Percentiles rank a stretch among this genome's conserved stretches.
phyloP scores from a whole-genome alignment of 2,329 filamentous ascomycete species.

The Ciborinia camelliae region DNA sequence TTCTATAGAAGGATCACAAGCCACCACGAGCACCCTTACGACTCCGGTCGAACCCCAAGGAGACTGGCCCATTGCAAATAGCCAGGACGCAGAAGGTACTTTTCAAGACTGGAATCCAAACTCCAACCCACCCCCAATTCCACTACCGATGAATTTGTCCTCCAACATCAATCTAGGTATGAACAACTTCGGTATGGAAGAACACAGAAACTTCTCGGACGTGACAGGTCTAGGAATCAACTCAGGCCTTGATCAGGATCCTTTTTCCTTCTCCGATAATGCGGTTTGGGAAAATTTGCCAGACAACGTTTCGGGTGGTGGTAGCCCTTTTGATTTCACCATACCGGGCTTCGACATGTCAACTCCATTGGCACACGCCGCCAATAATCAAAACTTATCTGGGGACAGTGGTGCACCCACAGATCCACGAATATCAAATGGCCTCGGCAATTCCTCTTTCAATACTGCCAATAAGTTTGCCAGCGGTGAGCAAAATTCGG shows the following conservation, averaged over 20 bases:
- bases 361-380: not conserved
- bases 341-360: not conserved
- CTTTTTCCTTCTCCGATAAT: not conserved
- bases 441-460: not conserved
- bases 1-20: not conserved
- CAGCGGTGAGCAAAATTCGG: not conserved
- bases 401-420: not conserved
- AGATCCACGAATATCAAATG: not conserved
- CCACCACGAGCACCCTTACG: not conserved
- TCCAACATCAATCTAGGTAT: not conserved
- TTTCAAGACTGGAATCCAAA: not conserved
- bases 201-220: not conserved
- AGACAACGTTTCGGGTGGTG: not conserved
- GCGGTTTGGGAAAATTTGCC: not conserved
- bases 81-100: not conserved
- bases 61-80: not conserved
- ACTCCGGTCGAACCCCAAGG: not conserved
- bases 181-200: not conserved
- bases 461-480: not conserved
- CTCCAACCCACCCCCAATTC: not conserved
- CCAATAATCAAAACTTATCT: not conserved
- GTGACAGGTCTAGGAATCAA: too few species aligned
- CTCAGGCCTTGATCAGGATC: not conserved
- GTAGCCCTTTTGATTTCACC: too few species aligned
- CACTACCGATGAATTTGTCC: not conserved